Percentiles rank a stretch among this genome's conserved stretches.
Conservation (phyloP, 352 stramenopile genomes). For the Globisporangium nodosum region DNA sequence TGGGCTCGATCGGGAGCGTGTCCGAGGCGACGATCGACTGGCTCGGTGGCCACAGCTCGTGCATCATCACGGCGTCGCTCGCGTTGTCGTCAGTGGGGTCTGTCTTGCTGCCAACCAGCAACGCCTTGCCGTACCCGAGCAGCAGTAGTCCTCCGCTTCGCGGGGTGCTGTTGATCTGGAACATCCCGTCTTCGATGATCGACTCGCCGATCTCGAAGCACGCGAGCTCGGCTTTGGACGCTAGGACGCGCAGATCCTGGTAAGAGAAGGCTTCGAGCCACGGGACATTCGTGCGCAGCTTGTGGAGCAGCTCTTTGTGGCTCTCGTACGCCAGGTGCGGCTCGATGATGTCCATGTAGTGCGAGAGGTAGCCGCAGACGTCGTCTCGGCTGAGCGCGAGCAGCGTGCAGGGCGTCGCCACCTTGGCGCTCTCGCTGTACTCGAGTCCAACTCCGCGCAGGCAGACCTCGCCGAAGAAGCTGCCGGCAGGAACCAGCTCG, state of each 20-base stretch:
- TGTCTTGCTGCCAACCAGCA: constrained; percentile 16
- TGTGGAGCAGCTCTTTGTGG: constrained; percentile 43
- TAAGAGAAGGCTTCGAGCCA: constrained; percentile 41
- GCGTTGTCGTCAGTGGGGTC: constrained; percentile 5
- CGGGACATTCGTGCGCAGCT: constrained; percentile 30
- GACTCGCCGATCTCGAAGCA: constrained; percentile 34
- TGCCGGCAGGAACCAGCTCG: constrained; percentile 33
- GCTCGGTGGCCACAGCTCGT: constrained; percentile 28
- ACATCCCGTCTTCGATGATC: constrained; percentile 37
- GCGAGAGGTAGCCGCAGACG: constrained; percentile 48
- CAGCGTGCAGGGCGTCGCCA: constrained; percentile 25
- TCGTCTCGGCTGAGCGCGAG: constrained; percentile 50
- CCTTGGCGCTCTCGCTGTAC: constrained; percentile 47
- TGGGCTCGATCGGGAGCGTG: constrained; percentile 11
- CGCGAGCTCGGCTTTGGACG: constrained; percentile 30
- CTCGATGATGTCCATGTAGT: constrained; percentile 65
- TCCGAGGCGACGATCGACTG: constrained; percentile 26
- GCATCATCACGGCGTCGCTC: constrained; percentile 9
- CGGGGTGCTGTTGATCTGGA: constrained; percentile 15
- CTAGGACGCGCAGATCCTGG: constrained; percentile 47
- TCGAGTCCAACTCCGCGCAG: constrained; percentile 27
- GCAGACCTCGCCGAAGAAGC: constrained; percentile 62
- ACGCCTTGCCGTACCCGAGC: constrained; percentile 22
- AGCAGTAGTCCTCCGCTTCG: constrained; percentile 26
- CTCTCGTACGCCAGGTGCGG: constrained; percentile 51